Evolutionary conservation across 2,329 filamentous ascomycete genomes (phyloP), one percentile per base, ranked within the genome.

Genomic region (Cercospora zeae-maydis): DNA sequence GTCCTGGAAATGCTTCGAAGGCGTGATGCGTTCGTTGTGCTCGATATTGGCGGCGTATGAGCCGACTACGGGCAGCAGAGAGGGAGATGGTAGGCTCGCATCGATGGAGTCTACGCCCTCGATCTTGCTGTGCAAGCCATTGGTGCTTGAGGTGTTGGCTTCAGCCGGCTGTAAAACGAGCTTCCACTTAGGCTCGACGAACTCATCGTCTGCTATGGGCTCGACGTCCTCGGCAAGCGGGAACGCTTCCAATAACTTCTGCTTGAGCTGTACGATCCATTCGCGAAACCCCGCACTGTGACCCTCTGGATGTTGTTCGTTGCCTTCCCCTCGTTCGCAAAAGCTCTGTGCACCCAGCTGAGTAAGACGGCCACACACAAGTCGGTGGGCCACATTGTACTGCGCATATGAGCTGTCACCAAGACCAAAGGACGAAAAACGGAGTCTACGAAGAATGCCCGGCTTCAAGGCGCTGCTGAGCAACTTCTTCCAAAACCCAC

Each of bases 321-420:
- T 95, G 21, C 89, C 92, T 77, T 99, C 95, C 11, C 91, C 95
- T 37, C 88, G 82, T 42, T 88, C 86, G 71, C 90, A 89, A 66
- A 95, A 85, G 53, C 91, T 85, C 45, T 82, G 82, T 2, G 91
- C 95, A 1, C 93, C 93, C 0, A 99, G 84, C 74, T 96, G 92
- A 37, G 88, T 76, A 34, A 99, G 80, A 14, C 95, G 86, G 70
- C 92, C 93, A 71, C 92, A 87, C 51, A 99, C 81, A 77, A 97
- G 96, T 55, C 92, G 86, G 51, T 90, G 90, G 16, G 93, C 92
- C 86, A 91, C 96, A 78, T 99, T 99, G 67, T 80, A 95, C 88
- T 96, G 93, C 61, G 89, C 84, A 81, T 99, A 99, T 1, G 93
- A 96, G 72, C 90, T 96, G 76, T 99, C 95, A 0, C 95, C 95